These are phyloP conservation scores for Trichoderma sp. DNA, from an alignment of 2,329 filamentous ascomycete genomes.

Conservation along the genomic window DNA sequence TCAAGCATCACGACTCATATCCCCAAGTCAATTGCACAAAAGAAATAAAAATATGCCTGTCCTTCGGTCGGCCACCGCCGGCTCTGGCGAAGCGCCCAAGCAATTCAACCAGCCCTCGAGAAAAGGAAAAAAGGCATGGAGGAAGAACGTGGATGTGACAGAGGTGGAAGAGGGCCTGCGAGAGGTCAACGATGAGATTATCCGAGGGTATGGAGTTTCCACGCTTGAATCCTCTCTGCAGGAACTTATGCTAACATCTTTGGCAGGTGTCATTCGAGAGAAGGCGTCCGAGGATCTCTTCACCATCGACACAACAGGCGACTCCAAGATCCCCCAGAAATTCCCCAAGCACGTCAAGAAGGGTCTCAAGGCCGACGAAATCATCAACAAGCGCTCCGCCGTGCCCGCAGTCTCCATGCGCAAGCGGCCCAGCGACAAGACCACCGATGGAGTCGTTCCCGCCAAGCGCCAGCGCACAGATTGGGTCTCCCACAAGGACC, in stretches of 20 bases:
- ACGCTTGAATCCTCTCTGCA: not conserved
- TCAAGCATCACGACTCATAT: not conserved
- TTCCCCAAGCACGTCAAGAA: slow-evolving; percentile 69
- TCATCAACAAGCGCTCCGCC: slow-evolving; percentile 80
- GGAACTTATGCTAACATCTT: slow-evolving; percentile 25
- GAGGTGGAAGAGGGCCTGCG: slow-evolving; percentile 83
- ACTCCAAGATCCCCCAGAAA: slow-evolving; percentile 64
- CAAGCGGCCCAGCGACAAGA: slow-evolving; percentile 72
- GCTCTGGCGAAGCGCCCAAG: slow-evolving; percentile 64
- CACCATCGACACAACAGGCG: slow-evolving; percentile 74
- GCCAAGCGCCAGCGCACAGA: slow-evolving; percentile 75
- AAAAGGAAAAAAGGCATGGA: slow-evolving; percentile 98
- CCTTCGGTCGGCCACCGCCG: slow-evolving; percentile 47
- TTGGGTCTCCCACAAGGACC: slow-evolving; percentile 83
- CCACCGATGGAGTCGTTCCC: slow-evolving; percentile 71
- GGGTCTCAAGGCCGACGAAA: slow-evolving; percentile 85
- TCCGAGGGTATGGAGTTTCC: slow-evolving; percentile 69
- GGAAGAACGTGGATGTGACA: slow-evolving; percentile 94
- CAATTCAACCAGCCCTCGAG: slow-evolving; percentile 87
- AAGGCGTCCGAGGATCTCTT: slow-evolving; percentile 84
- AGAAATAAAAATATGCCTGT: slow-evolving; percentile 52
- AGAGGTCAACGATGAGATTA: slow-evolving; percentile 83
- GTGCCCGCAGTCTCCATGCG: slow-evolving; percentile 76
- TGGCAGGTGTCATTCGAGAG: slow-evolving; percentile 77
- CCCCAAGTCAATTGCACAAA: not conserved